Base-by-base conservation (phyloP, 306 rosid genomes). In the Quercus dentata region DNA sequence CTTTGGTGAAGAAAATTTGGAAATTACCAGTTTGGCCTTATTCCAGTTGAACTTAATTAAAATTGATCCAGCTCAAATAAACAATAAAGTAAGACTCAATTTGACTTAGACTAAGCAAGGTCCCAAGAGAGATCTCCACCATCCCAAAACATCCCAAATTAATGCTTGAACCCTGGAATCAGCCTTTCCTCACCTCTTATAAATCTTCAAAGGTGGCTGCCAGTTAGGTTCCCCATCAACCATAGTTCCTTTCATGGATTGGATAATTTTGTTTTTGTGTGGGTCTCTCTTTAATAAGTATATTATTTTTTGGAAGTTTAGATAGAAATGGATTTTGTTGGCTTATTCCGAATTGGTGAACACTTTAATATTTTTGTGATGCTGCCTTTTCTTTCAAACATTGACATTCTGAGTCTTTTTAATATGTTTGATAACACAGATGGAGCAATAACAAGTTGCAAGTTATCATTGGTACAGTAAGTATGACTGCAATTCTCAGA, bases 391-490 rank as follows among this genome's bases (percentile, higher is more conserved):
- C 54, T 74, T 67, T 65, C 44, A 74, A 27, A 73, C 35, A 58
- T 55, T 69, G 51, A 70, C 49, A 71, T 83, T 49, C 62, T 77
- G 61, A 35, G 78, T 64, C 56, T 57, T 63, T 23, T 35, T 81
- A 13, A 44, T 56, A 67, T 84, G 63, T 80, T 84, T 81, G 56
- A 73, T 70, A 49, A 58, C 83, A 56, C 90, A 94, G 98, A 77
- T 94, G 98, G 98, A 94, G 98, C 90, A 94, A 83, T 83, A 81
- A 85, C 85, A 92, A 84, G 79, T 87, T 91, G 81, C 97, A 94
- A 85, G 94, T 94, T 78, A 92, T 94, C 61, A 92, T 94, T 78
- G 97, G 97, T 83, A 94, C 98, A 19, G 98, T 94, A 91, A 73
- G 97, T 86, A 78, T 76, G 76, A 56, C 33, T 82, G 27, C 54